Base-by-base conservation (phyloP, 2,329 filamentous ascomycete genomes). In the Apiospora koreana region DNA sequence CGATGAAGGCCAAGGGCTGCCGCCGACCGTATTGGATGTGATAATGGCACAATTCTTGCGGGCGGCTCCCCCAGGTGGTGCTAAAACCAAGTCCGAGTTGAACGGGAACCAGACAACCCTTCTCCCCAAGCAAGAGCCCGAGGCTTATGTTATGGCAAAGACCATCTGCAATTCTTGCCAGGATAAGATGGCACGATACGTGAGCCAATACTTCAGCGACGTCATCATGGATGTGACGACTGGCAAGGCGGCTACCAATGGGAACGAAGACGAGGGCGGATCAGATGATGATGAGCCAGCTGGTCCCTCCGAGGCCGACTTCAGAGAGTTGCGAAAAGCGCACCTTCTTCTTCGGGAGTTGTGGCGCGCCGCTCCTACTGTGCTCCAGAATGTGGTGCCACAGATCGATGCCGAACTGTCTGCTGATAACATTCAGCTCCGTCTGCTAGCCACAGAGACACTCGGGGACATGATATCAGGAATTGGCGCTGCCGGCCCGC, bases 191-290 rank as follows among this genome's bases (percentile, higher is more conserved):
- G 92, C 94, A 1, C 92, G 94, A 72, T 94, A 97, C 75, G 92
- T 98, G 69, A 95, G 94, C 74, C 94, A 97, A 77, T 99, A 98
- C 80, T 99, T 99, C 80, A 97, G 94, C 81, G 94, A 97, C 70
- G 94, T 98, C 68, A 97, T 99, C 70, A 91, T 98, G 72, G 94
- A 98, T 78, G 93, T 94, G 3, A 94, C 91, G 23, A 58, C 31
- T 28, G 54, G 54, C 46, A 86, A 89, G 64, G 84, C 84, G 25
- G 83, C 87, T 74, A 73, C 84, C 69, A 91, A 90, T 73, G 88
- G 88, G 5, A 84, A 86, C 69, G 87, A 86, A 48, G 84, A 86
- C 23, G 88, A 88, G 35, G 91, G 92, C 25, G 87, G 85, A 0
- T 88, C 93, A 71, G 90, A 92, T 66, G 89, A 93, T 68, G 86